A percentile compares a stretch with the other conserved stretches of the same genome.
phyloP scores from a whole-genome alignment of 768 basidiomycete species.

The Tylopilus rubrobrunneus region DNA sequence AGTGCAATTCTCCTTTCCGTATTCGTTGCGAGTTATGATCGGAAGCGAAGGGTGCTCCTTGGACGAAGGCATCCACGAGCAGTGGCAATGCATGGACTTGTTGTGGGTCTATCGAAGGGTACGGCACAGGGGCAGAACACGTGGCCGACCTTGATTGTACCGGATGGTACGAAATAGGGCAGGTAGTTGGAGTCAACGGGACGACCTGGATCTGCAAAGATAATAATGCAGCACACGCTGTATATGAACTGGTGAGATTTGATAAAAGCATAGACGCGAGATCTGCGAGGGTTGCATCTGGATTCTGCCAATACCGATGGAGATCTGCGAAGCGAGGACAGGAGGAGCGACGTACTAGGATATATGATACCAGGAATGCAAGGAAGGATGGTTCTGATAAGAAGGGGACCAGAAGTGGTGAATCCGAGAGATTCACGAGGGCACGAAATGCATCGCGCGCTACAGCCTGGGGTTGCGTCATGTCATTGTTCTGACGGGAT shows the following conservation, averaged over 20 bases:
- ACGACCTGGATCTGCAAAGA: constrained; percentile 65
- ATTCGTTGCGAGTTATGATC: constrained; percentile 44
- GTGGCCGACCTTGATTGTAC: constrained; percentile 78
- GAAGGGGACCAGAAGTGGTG: constrained; percentile 57
- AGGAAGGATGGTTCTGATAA: constrained; percentile 74
- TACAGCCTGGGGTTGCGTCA: constrained; percentile 52
- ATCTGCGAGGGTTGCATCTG: constrained; percentile 88
- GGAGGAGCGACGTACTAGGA: constrained; percentile 58
- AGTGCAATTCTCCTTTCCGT: constrained; percentile 81
- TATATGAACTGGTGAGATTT: constrained; percentile 79
- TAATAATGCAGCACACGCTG: constrained; percentile 61
- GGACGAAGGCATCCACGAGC: constrained; percentile 85
- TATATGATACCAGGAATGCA: constrained; percentile 82
- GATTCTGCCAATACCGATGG: constrained; percentile 52
- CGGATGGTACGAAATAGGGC: constrained; percentile 63
- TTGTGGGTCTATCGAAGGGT: constrained; percentile 50
- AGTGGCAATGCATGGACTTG: constrained; percentile 70
- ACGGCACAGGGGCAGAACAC: constrained; percentile 67
- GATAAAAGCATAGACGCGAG: constrained; percentile 96
- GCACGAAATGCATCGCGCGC: constrained; percentile 96
- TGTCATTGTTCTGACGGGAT: constrained; percentile 10
- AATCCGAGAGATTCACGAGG: constrained; percentile 90
- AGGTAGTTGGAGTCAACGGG: constrained; percentile 34
- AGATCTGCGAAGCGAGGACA: constrained; percentile 4
- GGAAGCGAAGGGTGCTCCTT: constrained; percentile 58